Evolutionary conservation across 2,329 filamentous ascomycete genomes (phyloP).

Genomic region (Clarireedia hainanense): DNA sequence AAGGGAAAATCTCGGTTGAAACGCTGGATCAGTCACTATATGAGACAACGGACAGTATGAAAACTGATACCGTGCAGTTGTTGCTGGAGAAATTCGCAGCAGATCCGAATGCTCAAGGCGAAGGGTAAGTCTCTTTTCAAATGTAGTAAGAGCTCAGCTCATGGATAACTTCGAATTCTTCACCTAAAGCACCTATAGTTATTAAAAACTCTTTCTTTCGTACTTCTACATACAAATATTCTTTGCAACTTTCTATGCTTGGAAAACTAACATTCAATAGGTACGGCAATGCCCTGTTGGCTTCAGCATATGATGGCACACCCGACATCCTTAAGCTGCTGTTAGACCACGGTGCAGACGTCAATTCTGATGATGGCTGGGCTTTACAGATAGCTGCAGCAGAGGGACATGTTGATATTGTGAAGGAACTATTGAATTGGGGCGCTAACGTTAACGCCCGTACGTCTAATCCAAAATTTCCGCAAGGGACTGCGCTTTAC

Average conservation of each 20-base stretch:
- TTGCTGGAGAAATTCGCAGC: neutral
- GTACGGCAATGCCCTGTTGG: neutral
- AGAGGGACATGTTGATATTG: constrained; percentile 2
- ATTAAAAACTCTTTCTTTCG: neutral
- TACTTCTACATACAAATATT: too few species aligned
- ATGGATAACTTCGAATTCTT: neutral
- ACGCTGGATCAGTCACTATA: neutral
- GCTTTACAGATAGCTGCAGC: constrained; percentile 3
- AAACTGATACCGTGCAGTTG: neutral
- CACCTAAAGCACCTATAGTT: neutral
- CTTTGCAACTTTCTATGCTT: too few species aligned
- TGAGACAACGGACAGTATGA: neutral
- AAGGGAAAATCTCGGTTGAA: too few species aligned
- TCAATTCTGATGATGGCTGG: neutral
- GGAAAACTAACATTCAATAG: neutral
- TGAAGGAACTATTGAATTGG: neutral
- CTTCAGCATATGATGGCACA: neutral
- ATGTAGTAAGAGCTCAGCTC: too few species aligned
- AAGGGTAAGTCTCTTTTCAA: neutral
- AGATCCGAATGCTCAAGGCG: neutral
- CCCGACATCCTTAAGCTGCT: neutral
- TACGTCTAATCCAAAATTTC: neutral
- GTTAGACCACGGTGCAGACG: neutral
- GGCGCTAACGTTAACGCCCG: neutral
- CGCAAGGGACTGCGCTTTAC: neutral